phyloP scores from a whole-genome alignment of 306 rosid genomes.

The Vigna radiata region DNA sequence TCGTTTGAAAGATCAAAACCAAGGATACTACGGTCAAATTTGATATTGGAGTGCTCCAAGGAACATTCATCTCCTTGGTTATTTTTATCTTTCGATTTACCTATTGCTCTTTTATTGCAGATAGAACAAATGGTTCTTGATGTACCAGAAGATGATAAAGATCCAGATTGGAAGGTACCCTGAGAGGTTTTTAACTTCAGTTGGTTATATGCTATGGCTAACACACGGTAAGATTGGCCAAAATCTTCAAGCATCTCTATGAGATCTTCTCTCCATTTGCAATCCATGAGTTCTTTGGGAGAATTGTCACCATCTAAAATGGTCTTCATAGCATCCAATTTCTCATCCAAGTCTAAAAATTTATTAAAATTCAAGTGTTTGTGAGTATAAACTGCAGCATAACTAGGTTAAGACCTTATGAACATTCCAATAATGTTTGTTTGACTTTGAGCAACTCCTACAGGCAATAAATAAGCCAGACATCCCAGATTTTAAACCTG shows the following conservation, averaged over 20 bases:
- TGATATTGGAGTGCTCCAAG: background rate
- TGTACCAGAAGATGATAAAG: conserved; percentile 41
- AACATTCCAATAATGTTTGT: background rate
- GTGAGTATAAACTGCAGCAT: conserved; percentile 40
- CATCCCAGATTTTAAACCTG: conserved; percentile 9
- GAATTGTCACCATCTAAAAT: conserved; percentile 44
- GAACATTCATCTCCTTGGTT: conserved; percentile 20
- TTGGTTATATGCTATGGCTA: conserved; percentile 48
- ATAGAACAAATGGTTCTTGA: conserved; percentile 28
- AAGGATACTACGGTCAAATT: conserved; percentile 10
- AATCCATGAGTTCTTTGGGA: conserved; percentile 34
- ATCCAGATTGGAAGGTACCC: conserved; percentile 33
- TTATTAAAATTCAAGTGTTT: conserved; percentile 20
- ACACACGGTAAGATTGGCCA: conserved; percentile 52
- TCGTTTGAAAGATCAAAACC: conserved; percentile 34
- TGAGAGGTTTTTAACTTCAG: conserved; percentile 44
- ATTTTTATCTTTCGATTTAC: conserved; percentile 35
- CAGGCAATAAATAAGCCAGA: background rate
- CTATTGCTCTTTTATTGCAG: conserved; percentile 38
- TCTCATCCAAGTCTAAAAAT: conserved; percentile 53
- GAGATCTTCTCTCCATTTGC: conserved; percentile 47
- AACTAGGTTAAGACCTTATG: conserved; percentile 17
- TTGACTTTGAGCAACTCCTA: conserved; percentile 24
- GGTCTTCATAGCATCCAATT: conserved; percentile 44
- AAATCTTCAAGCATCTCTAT: conserved; percentile 49